Evolutionary conservation across 2,329 filamentous ascomycete genomes (phyloP).

Genomic region (Ceratocystis albifundus): DNA sequence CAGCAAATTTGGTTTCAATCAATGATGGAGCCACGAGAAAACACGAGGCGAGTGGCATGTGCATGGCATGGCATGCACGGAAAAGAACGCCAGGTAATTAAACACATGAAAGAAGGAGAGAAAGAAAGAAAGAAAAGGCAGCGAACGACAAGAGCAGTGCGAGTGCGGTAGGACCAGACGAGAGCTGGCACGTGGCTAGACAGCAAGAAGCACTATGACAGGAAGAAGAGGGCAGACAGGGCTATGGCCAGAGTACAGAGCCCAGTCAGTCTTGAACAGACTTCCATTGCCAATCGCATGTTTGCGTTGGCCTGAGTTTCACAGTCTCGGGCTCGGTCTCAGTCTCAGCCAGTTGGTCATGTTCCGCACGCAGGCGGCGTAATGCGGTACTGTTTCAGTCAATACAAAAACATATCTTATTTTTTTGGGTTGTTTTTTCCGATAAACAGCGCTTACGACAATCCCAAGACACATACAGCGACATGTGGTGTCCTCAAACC

Average conservation of each 20-base stretch:
- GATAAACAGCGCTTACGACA: no score
- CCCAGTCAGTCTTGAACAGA: background rate
- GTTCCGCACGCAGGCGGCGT: no score
- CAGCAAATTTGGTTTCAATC: background rate
- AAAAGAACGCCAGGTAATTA: no score
- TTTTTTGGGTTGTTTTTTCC: background rate
- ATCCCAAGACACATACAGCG: no score
- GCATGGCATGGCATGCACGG: background rate
- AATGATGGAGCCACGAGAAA: background rate
- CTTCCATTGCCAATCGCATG: background rate
- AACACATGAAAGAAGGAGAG: background rate
- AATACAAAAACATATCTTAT: background rate
- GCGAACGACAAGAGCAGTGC: background rate
- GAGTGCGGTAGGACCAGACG: background rate
- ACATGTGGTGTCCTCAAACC: background rate
- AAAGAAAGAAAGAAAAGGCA: background rate
- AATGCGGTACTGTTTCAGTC: background rate
- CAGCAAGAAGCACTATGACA: background rate
- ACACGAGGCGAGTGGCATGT: constrained; percentile 4
- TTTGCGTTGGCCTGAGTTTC: background rate
- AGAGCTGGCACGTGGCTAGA: background rate
- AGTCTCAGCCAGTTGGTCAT: constrained; percentile 8
- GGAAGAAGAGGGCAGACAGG: background rate
- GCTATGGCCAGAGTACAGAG: background rate
- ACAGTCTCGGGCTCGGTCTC: background rate